phyloP scores from a whole-genome alignment of 768 basidiomycete genomes.

The Amanita polypyramis region DNA sequence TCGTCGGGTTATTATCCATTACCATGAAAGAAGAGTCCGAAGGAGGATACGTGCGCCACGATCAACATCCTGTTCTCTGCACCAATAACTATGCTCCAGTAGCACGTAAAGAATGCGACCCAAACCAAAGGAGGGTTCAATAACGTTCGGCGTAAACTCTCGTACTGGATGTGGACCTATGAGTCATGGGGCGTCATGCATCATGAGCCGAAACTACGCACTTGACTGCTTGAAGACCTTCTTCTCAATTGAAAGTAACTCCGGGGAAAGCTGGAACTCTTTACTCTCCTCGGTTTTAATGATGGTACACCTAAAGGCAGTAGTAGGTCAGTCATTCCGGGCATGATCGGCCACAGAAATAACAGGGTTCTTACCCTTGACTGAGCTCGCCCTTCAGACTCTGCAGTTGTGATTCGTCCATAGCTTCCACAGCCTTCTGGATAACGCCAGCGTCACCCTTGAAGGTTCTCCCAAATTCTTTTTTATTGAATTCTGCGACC shows the following conservation, averaged over 20 bases:
- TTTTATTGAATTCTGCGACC: slow-evolving; percentile 78
- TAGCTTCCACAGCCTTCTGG: slow-evolving; percentile 49
- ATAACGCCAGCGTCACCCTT: slow-evolving; percentile 69
- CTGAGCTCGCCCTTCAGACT: slow-evolving; percentile 62
- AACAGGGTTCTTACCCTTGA: slow-evolving; percentile 45
- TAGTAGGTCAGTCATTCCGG: not conserved
- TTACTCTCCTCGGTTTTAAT: slow-evolving; percentile 52
- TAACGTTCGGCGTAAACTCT: slow-evolving; percentile 95
- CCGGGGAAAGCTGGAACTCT: slow-evolving; percentile 61
- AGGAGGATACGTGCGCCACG: slow-evolving; percentile 55
- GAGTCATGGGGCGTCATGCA: not conserved
- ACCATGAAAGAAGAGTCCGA: slow-evolving; percentile 6
- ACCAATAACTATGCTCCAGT: slow-evolving; percentile 95
- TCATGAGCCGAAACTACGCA: slow-evolving; percentile 23
- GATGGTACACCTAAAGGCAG: slow-evolving; percentile 28
- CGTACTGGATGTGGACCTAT: slow-evolving; percentile 44
- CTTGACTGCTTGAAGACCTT: slow-evolving; percentile 85
- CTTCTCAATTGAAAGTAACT: slow-evolving; percentile 66
- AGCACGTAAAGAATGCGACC: slow-evolving; percentile 92
- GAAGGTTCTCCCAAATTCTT: slow-evolving; percentile 80
- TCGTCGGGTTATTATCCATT: not conserved
- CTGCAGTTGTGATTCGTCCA: slow-evolving; percentile 57
- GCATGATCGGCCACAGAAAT: not conserved
- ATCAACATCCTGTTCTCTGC: slow-evolving; percentile 82
- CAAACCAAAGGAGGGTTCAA: slow-evolving; percentile 96